Evolutionary conservation across 768 basidiomycete species (phyloP), one percentile per base, ranked within the genome.

Genomic region (Cystofilobasidium ferigula): DNA sequence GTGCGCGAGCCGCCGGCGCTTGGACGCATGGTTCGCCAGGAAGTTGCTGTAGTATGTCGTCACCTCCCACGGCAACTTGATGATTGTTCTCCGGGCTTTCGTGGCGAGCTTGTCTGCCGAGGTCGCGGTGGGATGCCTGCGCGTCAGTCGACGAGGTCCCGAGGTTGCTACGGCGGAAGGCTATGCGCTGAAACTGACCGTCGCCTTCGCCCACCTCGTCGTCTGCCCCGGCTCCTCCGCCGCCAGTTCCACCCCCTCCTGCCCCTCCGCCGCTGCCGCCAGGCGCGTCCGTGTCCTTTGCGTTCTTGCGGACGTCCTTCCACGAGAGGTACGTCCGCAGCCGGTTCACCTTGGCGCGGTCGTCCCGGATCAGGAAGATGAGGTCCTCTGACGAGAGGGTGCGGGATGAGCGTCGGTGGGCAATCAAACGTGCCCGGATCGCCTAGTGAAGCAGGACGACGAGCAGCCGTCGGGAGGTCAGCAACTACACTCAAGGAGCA

Each of bases 61-160:
- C 13, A 95, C 84, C 74, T 97, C 93, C 93, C 93, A 98, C 47
- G 93, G 89, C 4, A 95, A 82, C 76, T 94, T 94, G 72, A 97
- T 89, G 47, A 88, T 90, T 67, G 89, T 88, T 74, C 93, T 93
- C 76, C 89, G 85, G 1, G 47, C 20, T 2, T 89, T 87, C 73
- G 94, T 95, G 16, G 70, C 65, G 16, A 70, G 67, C 69, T 72
- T 72, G 47, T 74, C 73, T 72, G 64, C 32, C 57, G 24, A 28
- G 34, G 86, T 79, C 8, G 58, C 62, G 30, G 22, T 10, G 30
- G 22, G 10, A 58, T 5, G 9, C 7, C 10, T 36, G 24, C 13
- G 20, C 13, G 13, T 24, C 45, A 48, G 10, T 48, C 22, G 24
- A 24, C 7, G n/a, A n/a, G n/a, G n/a, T n/a, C 16, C 24, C 10